Percentiles rank a stretch among this genome's conserved stretches.
phyloP scores from a whole-genome alignment of 768 basidiomycete genomes.

The Termitomyces sp. region DNA sequence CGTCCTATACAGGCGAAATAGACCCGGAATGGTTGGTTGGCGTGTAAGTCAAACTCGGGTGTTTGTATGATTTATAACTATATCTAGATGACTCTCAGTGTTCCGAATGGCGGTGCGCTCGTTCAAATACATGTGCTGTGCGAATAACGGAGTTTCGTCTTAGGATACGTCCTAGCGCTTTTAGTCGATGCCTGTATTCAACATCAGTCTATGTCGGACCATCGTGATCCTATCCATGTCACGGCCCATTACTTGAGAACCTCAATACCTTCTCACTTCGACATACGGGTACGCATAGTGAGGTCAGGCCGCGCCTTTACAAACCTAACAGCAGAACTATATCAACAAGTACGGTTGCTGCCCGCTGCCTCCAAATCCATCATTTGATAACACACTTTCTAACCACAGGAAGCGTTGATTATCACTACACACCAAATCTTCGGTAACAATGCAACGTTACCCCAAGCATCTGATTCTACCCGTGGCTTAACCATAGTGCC shows the following conservation, averaged over 20 bases:
- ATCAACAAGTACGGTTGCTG: constrained; percentile 41
- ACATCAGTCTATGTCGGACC: constrained; percentile 35
- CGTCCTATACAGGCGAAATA: constrained; percentile 31
- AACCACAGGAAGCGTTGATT: constrained; percentile 35
- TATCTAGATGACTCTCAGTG: constrained; percentile 21
- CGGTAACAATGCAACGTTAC: constrained; percentile 34
- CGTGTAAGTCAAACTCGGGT: constrained; percentile 28
- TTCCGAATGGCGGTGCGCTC: constrained; percentile 49
- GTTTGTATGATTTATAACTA: constrained; percentile 2
- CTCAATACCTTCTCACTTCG: constrained; percentile 33
- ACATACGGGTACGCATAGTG: constrained; percentile 41
- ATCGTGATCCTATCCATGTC: constrained; percentile 54
- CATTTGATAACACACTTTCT: neutral
- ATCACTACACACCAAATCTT: constrained; percentile 55
- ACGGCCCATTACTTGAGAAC: constrained; percentile 54
- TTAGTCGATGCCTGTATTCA: constrained; percentile 49
- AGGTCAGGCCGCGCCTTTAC: constrained; percentile 49
- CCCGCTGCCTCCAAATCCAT: neutral
- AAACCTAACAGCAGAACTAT: constrained; percentile 51
- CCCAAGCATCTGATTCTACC: constrained; percentile 12
- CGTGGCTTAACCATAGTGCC: constrained; percentile 33
- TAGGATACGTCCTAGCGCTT: constrained; percentile 57
- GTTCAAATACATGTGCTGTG: neutral
- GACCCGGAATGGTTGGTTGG: constrained; percentile 41
- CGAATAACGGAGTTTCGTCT: neutral